Percentiles rank a stretch among this genome's conserved stretches.
phyloP scores from a whole-genome alignment of 179 eudicot species.

The Drosera spatulata region DNA sequence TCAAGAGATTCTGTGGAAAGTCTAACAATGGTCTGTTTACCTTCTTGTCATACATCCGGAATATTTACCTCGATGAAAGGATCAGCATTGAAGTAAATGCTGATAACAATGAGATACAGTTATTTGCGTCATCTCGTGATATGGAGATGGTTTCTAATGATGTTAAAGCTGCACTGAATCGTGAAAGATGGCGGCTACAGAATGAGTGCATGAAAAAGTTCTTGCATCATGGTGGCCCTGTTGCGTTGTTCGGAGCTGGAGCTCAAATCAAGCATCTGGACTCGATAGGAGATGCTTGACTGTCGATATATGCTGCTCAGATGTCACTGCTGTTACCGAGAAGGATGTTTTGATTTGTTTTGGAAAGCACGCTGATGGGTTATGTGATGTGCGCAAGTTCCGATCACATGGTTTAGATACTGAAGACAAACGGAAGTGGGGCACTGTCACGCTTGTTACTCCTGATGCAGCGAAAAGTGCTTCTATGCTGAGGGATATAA shows the following conservation, averaged over 20 bases:
- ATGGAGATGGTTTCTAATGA: slow-evolving; percentile 36
- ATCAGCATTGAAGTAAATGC: slow-evolving; percentile 55
- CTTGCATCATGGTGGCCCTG: slow-evolving; percentile 58
- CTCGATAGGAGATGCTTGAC: slow-evolving; percentile 71
- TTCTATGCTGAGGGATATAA: slow-evolving; percentile 27
- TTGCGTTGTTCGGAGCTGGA: slow-evolving; percentile 87
- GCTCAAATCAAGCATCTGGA: slow-evolving; percentile 90
- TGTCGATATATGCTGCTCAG: slow-evolving; percentile 54
- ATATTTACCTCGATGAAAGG: slow-evolving; percentile 43
- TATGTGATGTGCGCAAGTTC: slow-evolving; percentile 54
- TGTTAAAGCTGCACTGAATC: slow-evolving; percentile 35
- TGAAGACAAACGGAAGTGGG: slow-evolving; percentile 69
- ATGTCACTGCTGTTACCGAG: slow-evolving; percentile 35
- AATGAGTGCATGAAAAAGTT: slow-evolving; percentile 77
- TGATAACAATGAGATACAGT: slow-evolving; percentile 39
- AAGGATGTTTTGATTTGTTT: slow-evolving; percentile 53
- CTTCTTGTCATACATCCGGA: slow-evolving; percentile 39
- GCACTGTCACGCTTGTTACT: slow-evolving; percentile 68
- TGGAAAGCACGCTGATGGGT: slow-evolving; percentile 34
- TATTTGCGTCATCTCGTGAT: slow-evolving; percentile 44
- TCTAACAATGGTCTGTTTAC: slow-evolving; percentile 24
- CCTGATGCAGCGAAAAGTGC: slow-evolving; percentile 72
- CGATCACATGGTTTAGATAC: slow-evolving; percentile 23
- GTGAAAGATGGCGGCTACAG: slow-evolving; percentile 45
- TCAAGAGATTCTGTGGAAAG: slow-evolving; percentile 81